A percentile compares a stretch with the other conserved stretches of the same genome.
phyloP scores from a whole-genome alignment of 352 stramenopile genomes.

The Globisporangium polare region DNA sequence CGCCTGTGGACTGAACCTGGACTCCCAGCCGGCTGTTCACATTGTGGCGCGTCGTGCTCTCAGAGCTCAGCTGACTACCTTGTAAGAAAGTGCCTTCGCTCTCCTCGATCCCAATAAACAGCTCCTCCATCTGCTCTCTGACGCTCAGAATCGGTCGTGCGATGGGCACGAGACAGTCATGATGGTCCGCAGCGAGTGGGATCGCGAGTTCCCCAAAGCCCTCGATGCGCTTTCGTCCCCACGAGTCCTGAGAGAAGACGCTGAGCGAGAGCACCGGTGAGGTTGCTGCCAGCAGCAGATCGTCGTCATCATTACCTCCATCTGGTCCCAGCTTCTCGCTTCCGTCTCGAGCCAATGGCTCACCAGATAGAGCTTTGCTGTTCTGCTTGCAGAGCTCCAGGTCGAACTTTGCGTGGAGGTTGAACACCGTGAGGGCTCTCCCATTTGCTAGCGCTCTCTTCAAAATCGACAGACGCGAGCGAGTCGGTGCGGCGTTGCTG shows the following conservation, averaged over 20 bases:
- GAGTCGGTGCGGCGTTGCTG: not conserved
- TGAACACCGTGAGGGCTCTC: slow-evolving; percentile 4
- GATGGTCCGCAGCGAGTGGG: slow-evolving; percentile 19
- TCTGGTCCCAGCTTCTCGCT: not conserved
- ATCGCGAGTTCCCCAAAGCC: slow-evolving; percentile 38
- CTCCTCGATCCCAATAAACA: slow-evolving; percentile 50
- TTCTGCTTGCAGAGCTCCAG: slow-evolving; percentile 10
- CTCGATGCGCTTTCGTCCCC: slow-evolving; percentile 33
- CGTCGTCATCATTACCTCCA: not conserved
- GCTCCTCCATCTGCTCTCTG: slow-evolving; percentile 50
- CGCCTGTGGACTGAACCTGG: slow-evolving; percentile 33
- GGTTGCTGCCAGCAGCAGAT: not conserved
- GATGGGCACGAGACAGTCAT: slow-evolving; percentile 36
- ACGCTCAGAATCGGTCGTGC: slow-evolving; percentile 30
- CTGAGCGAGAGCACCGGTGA: slow-evolving; percentile 22
- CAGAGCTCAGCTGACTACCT: not conserved
- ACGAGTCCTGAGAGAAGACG: slow-evolving; percentile 48
- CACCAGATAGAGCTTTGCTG: not conserved
- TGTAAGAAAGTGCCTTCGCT: not conserved
- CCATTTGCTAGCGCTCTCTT: not conserved
- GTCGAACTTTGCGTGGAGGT: slow-evolving; percentile 17
- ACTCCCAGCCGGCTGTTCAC: slow-evolving; percentile 27
- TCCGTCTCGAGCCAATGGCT: not conserved
- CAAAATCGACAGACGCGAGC: not conserved
- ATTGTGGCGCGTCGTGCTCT: slow-evolving; percentile 9